A percentile compares a stretch with the other conserved stretches of the same genome.
These are phyloP conservation scores for Vanrija sp. DNA, from an alignment of 1,284 basidiomycete species.

Conservation along the genomic window DNA sequence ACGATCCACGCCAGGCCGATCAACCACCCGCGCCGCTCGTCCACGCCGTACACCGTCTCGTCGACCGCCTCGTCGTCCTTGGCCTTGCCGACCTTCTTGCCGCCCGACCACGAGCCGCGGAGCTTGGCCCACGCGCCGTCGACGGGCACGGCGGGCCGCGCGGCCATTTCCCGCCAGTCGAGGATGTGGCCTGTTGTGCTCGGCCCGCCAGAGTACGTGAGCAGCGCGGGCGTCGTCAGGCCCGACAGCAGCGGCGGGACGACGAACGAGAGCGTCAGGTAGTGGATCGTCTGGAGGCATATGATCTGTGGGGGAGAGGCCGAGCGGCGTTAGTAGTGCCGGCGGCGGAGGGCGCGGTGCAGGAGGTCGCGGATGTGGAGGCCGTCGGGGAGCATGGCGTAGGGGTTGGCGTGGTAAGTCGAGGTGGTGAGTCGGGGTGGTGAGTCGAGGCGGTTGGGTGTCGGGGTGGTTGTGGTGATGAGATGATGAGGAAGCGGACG, in stretches of 20 bases:
- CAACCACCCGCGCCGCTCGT: conserved; percentile 78
- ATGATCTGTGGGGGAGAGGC: conserved; percentile 62
- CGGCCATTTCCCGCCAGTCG: conserved; percentile 95
- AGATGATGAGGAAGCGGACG: no score
- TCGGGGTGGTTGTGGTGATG: no score
- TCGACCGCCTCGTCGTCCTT: not conserved
- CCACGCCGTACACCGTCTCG: conserved; percentile 53
- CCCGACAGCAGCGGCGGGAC: conserved; percentile 72
- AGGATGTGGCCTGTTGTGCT: conserved; percentile 58
- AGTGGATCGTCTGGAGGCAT: conserved; percentile 86
- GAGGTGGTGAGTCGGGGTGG: no score
- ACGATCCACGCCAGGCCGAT: conserved; percentile 77
- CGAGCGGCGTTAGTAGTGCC: not conserved
- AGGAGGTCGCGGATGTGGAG: not conserved
- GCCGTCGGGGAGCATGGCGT: no score
- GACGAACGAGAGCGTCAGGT: conserved; percentile 76
- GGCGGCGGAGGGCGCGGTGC: not conserved
- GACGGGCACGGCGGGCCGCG: conserved; percentile 61
- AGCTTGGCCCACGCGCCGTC: conserved; percentile 58
- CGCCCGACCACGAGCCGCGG: conserved; percentile 50
- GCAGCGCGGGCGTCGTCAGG: conserved; percentile 68
- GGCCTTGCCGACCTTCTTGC: conserved; percentile 40
- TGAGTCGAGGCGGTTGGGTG: no score
- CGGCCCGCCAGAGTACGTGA: conserved; percentile 67
- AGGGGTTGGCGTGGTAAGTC: no score